phyloP scores from a whole-genome alignment of 331 rosid species.

The Erythrophleum ivorense region DNA sequence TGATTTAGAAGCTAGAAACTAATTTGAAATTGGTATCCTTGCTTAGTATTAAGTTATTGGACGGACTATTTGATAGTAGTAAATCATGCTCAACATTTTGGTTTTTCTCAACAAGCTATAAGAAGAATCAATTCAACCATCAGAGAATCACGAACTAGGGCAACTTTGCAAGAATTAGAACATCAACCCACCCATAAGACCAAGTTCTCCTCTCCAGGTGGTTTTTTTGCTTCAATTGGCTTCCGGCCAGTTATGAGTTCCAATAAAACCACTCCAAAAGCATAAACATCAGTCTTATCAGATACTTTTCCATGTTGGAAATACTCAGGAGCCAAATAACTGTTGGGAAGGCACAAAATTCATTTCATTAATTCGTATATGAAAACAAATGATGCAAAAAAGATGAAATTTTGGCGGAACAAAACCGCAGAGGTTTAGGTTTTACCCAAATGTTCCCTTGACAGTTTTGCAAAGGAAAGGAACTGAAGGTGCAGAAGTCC shows the following conservation, averaged over 20 bases:
- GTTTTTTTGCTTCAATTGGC: conserved; percentile 80
- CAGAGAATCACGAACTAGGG: conserved; percentile 25
- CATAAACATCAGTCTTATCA: conserved; percentile 92
- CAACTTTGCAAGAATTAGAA: conserved; percentile 16
- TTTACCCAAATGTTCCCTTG: conserved; percentile 98
- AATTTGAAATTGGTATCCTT: conserved; percentile 19
- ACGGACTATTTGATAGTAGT: conserved; percentile 13
- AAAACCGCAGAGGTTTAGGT: conserved; percentile 30
- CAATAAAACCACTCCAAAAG: conserved; percentile 88
- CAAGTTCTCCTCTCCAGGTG: conserved; percentile 88
- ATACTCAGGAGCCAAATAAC: conserved; percentile 97
- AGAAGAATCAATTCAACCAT: conserved; percentile 31
- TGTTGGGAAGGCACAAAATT: conserved; percentile 39
- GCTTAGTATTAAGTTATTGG: conserved; percentile 18
- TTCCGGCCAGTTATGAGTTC: conserved; percentile 93
- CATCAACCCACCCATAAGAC: conserved; percentile 83
- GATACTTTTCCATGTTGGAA: conserved; percentile 98
- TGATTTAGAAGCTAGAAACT: conserved; percentile 25
- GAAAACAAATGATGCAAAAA: conserved; percentile 29
- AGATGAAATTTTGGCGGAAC: conserved; percentile 24
- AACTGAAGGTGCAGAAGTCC: conserved; percentile 96
- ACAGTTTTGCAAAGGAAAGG: conserved; percentile 99
- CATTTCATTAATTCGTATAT: neutral
- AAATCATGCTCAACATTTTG: conserved; percentile 11
- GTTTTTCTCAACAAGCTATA: conserved; percentile 17